These are phyloP conservation scores for Melampsora abietis-canadensis DNA, from an alignment of 1,284 basidiomycete species.

Conservation along the genomic window DNA sequence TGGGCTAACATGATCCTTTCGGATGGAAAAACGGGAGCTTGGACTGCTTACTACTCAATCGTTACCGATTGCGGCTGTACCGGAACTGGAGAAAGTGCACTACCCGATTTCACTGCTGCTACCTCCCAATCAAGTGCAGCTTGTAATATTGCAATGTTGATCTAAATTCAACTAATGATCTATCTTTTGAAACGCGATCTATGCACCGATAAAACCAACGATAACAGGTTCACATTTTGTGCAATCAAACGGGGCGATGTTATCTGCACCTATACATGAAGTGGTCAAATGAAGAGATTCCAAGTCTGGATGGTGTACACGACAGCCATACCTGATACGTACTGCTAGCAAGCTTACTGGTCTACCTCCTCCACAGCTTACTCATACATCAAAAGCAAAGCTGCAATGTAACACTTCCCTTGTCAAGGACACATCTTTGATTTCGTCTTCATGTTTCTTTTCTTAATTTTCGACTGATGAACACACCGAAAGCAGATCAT, in stretches of 20 bases:
- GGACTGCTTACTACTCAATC: neutral
- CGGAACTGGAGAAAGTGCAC: neutral
- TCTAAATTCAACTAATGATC: neutral
- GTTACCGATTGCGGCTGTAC: neutral
- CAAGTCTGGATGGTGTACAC: no score
- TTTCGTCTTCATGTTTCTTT: no score
- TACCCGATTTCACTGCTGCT: neutral
- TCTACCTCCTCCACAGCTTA: no score
- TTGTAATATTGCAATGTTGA: slow-evolving; percentile 2
- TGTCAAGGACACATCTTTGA: no score
- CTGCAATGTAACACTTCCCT: no score
- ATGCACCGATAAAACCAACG: no score
- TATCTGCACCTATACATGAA: neutral
- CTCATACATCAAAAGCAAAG: no score
- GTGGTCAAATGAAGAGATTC: neutral
- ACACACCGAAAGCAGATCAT: no score
- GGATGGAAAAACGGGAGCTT: neutral
- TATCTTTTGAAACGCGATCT: no score
- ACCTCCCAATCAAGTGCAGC: neutral
- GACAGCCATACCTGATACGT: no score
- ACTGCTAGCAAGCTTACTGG: no score
- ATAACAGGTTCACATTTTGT: neutral
- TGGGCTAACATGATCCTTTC: neutral
- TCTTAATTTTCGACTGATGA: no score
- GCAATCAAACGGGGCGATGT: neutral